These are phyloP conservation scores for Trichoderma sp. DNA, from an alignment of 2,329 filamentous ascomycete genomes.

Conservation along the genomic window DNA sequence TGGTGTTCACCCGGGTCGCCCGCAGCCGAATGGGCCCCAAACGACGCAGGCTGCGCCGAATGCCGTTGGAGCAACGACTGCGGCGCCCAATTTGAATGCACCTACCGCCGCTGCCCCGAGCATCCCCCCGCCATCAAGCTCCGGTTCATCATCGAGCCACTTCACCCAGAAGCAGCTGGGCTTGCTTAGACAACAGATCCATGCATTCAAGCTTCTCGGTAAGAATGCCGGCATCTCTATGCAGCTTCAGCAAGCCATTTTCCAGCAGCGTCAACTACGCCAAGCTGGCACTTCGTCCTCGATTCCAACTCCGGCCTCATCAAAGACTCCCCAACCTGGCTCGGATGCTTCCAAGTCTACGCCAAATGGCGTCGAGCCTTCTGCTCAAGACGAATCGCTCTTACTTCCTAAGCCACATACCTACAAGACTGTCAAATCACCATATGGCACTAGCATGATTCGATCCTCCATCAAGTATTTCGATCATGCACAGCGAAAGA, in stretches of 20 bases:
- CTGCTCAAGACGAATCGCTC: slow-evolving; percentile 36
- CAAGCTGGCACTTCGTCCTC: slow-evolving; percentile 51
- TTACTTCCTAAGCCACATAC: slow-evolving; percentile 46
- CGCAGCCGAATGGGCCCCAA: slow-evolving; percentile 41
- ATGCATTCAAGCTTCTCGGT: slow-evolving; percentile 85
- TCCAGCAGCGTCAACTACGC: slow-evolving; percentile 70
- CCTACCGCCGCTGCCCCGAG: slow-evolving; percentile 37
- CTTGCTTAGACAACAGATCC: slow-evolving; percentile 80
- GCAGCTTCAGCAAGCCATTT: slow-evolving; percentile 79
- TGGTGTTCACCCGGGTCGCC: slow-evolving; percentile 46
- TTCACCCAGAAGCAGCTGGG: slow-evolving; percentile 79
- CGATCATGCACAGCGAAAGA: slow-evolving; percentile 74
- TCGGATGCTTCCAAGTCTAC: slow-evolving; percentile 40
- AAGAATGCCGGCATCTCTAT: slow-evolving; percentile 83
- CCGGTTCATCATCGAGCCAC: slow-evolving; percentile 49
- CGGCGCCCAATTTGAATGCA: slow-evolving; percentile 38
- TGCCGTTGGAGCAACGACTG: slow-evolving; percentile 42
- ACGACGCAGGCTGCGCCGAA: slow-evolving; percentile 34
- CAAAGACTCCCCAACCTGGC: slow-evolving; percentile 34
- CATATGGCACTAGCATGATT: slow-evolving; percentile 60
- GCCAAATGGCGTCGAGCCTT: slow-evolving; percentile 40
- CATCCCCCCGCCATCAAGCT: slow-evolving; percentile 35
- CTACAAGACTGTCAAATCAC: slow-evolving; percentile 76
- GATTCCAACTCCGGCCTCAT: slow-evolving; percentile 38
- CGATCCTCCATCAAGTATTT: slow-evolving; percentile 70